Evolutionary conservation across 495 filamentous ascomycete species (phyloP), one percentile per base, ranked within the genome.

Genomic region (Aspergillus haitiensis): DNA sequence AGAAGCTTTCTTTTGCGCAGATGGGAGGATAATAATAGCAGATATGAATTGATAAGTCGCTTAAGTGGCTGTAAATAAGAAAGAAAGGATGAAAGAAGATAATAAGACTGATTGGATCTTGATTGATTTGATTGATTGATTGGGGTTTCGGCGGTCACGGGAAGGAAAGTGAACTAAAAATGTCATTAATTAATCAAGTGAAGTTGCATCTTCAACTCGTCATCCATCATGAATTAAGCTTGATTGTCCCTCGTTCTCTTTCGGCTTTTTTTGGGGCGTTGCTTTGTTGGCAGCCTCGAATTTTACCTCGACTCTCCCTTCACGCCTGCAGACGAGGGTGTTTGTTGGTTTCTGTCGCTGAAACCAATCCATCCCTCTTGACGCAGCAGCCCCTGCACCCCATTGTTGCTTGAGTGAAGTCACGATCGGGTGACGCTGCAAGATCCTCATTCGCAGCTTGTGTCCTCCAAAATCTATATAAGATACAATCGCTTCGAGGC

Each of bases 111-210:
- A 27, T 27, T 27, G 21, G 3, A 27, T 27, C 21, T 27, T 27
- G 1, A 27, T 54, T 12, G 13, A 16, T 37, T 52, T 31, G 59
- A 55, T 64, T 40, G 34, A 37, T 45, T 10, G 39, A 50, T 65
- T 63, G 66, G 63, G 67, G 63, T 52, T 66, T 63, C 21, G 61
- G 61, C 63, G 61, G 67, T 69, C 66, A 66, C 67, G 67, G 67
- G 66, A 49, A 57, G 59, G 46, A 33, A 51, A 36, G 50, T 37
- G 57, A 37, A 42, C 36, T 59, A 32, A 53, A 32, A 21, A 31
- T 44, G 37, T 39, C 35, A 40, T n/a, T 36, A 18, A 8, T 33
- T 15, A 27, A 40, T 32, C 6, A 31, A 36, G 39, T 27, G 21
- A 46, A 46, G 42, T 31, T 27, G 21, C 21, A 27, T 27, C 21